A percentile compares a stretch with the other conserved stretches of the same genome.
phyloP scores from a whole-genome alignment of 768 basidiomycete species.

The Pleurotus ostreatus region DNA sequence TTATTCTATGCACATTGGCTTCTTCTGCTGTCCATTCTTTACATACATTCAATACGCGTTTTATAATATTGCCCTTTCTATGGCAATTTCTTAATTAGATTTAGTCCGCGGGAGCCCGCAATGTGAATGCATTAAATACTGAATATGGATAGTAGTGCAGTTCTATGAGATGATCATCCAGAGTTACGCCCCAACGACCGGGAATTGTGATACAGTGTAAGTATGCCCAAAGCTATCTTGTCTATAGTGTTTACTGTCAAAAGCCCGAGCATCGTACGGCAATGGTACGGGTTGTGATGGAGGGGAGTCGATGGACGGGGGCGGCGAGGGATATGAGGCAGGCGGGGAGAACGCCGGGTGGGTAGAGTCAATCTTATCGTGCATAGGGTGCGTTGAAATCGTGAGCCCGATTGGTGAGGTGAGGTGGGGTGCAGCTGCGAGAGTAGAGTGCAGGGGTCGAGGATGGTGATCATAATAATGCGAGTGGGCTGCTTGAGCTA shows the following conservation, averaged over 20 bases:
- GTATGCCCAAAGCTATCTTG: not conserved
- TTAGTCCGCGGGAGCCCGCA: too few relatives aligned
- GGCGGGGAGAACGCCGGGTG: constrained; percentile 11
- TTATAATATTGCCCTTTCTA: too few relatives aligned
- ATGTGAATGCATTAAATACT: not conserved
- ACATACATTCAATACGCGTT: too few relatives aligned
- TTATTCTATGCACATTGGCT: too few relatives aligned
- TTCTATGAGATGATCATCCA: not conserved
- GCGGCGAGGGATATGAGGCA: constrained; percentile 43
- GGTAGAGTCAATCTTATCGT: constrained; percentile 2
- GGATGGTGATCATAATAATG: constrained; percentile 20
- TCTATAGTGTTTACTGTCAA: not conserved
- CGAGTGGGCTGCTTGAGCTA: constrained; percentile 15
- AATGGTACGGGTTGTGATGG: constrained; percentile 18
- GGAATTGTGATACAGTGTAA: not conserved
- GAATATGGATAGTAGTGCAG: not conserved
- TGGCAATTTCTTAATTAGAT: too few relatives aligned
- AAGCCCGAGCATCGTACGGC: not conserved
- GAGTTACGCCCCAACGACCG: not conserved
- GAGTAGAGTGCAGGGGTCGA: not conserved
- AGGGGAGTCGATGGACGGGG: constrained; percentile 40
- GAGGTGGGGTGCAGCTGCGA: not conserved
- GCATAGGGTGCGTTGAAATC: constrained; percentile 4
- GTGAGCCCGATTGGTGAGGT: constrained; percentile 13
- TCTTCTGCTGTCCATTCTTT: too few relatives aligned